phyloP scores from a whole-genome alignment of 2,329 filamentous ascomycete genomes.

The Cadophora gregata region DNA sequence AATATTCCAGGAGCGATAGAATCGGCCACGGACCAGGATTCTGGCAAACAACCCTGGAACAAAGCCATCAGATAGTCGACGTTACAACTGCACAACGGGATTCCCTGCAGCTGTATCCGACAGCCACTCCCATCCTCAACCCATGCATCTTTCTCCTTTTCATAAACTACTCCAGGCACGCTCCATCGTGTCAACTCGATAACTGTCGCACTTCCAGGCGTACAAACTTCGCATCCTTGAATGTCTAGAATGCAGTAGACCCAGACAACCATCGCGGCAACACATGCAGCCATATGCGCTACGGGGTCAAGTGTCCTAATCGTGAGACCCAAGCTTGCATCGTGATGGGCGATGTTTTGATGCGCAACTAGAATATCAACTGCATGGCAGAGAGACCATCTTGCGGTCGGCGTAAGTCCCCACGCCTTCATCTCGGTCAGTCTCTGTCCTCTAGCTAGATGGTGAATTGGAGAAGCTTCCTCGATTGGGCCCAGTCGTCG shows the following conservation, averaged over 20 bases:
- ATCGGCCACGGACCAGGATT: constrained; percentile 30
- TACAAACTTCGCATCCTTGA: constrained; percentile 41
- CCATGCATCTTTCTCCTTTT: constrained; percentile 34
- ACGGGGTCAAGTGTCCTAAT: constrained; percentile 44
- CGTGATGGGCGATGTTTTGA: constrained; percentile 19
- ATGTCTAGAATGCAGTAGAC: constrained; percentile 45
- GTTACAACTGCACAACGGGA: constrained; percentile 45
- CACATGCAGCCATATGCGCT: constrained; percentile 44
- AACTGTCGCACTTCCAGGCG: constrained; percentile 22
- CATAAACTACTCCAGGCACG: constrained; percentile 6
- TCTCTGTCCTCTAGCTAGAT: constrained; percentile 31
- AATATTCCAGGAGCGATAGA: constrained; percentile 33
- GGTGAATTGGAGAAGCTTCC: constrained; percentile 32
- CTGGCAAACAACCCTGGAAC: constrained; percentile 28
- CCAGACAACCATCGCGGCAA: constrained; percentile 47
- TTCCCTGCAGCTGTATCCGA: constrained; percentile 39
- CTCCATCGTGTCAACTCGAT: constrained; percentile 41
- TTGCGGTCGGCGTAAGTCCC: constrained; percentile 42
- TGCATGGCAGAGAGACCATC: constrained; percentile 46
- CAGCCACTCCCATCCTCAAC: constrained; percentile 29
- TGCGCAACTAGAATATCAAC: constrained; percentile 42
- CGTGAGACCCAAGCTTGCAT: neutral
- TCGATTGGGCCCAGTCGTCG: constrained; percentile 26
- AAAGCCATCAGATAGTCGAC: constrained; percentile 27
- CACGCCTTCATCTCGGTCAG: constrained; percentile 41